phyloP scores from a whole-genome alignment of 177 flowering plant species.

The Telopea speciosissima region DNA sequence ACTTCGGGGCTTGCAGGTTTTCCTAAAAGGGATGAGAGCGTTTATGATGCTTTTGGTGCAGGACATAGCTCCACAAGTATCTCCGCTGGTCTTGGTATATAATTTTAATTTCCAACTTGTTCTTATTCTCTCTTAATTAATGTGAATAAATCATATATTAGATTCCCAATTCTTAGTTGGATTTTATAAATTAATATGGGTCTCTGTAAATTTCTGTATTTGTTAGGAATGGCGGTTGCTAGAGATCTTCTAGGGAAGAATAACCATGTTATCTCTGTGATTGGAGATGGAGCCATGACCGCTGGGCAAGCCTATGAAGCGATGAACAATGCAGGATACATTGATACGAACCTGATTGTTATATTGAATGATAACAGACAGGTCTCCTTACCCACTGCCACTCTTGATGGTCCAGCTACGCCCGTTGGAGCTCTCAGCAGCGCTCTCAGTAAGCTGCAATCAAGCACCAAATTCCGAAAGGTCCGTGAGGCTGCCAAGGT shows the following conservation, averaged over 20 bases:
- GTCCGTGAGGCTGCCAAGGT: conserved; percentile 89
- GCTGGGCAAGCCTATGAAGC: conserved; percentile 98
- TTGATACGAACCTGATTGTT: conserved; percentile 71
- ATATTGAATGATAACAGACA: conserved; percentile 84
- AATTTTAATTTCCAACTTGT: background rate
- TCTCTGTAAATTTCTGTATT: background rate
- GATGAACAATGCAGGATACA: conserved; percentile 86
- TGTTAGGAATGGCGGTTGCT: conserved; percentile 75
- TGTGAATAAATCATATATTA: background rate
- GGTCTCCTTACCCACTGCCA: conserved; percentile 95
- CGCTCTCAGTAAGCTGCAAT: conserved; percentile 59
- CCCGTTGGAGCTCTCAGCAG: conserved; percentile 95
- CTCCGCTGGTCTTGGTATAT: conserved; percentile 87
- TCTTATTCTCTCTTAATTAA: no score
- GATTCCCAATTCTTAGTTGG: background rate
- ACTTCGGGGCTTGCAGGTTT: conserved; percentile 88
- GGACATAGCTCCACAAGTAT: conserved; percentile 98
- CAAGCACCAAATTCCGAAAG: conserved; percentile 64
- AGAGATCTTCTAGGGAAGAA: conserved; percentile 77
- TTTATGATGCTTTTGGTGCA: conserved; percentile 85
- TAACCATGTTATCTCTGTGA: conserved; percentile 80
- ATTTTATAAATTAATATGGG: background rate
- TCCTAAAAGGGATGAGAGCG: conserved; percentile 88
- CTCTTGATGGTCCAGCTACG: conserved; percentile 87
- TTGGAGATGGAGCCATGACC: conserved; percentile 98